phyloP scores from a whole-genome alignment of 2,329 filamentous ascomycete species.

The Pyrenochaeta sp. region DNA sequence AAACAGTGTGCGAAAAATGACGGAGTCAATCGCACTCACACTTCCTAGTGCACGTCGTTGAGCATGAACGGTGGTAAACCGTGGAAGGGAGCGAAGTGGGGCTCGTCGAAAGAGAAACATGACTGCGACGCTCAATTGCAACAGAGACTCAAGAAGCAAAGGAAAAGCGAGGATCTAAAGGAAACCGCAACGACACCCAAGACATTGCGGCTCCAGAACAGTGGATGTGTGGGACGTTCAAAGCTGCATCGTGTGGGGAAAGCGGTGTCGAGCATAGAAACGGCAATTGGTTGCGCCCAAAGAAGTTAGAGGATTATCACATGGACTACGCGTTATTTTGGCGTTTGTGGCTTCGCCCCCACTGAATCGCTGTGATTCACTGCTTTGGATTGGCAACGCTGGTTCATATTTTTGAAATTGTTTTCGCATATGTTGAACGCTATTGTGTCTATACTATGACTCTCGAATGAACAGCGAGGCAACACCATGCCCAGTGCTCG shows the following conservation, averaged over 20 bases:
- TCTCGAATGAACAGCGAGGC: slow-evolving; percentile 45
- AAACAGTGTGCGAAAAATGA: slow-evolving; percentile 61
- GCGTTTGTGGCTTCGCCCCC: not conserved
- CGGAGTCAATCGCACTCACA: slow-evolving; percentile 57
- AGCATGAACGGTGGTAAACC: slow-evolving; percentile 17
- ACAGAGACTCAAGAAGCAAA: slow-evolving; percentile 9
- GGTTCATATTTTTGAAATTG: not conserved
- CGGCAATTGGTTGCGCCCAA: not conserved
- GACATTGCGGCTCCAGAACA: slow-evolving; percentile 18
- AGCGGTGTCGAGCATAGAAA: slow-evolving; percentile 8
- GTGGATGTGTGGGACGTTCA: slow-evolving; percentile 26
- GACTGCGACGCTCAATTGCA: slow-evolving; percentile 16
- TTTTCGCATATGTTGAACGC: not conserved
- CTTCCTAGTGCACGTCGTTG: slow-evolving; percentile 40
- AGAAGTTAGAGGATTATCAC: slow-evolving; percentile 2
- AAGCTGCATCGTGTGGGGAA: slow-evolving; percentile 38
- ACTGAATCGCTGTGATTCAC: not conserved
- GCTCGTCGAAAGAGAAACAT: slow-evolving; percentile 42
- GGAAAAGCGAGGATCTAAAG: slow-evolving; percentile 9
- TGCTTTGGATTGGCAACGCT: not conserved
- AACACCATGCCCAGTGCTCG: slow-evolving; percentile 43
- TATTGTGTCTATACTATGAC: slow-evolving; percentile 12
- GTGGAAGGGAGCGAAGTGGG: slow-evolving; percentile 28
- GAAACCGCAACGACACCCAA: slow-evolving; percentile 13
- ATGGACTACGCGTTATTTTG: slow-evolving; percentile 8